phyloP scores from a whole-genome alignment of 1,139 yeast species.

The Kodamaea ohmeri region DNA sequence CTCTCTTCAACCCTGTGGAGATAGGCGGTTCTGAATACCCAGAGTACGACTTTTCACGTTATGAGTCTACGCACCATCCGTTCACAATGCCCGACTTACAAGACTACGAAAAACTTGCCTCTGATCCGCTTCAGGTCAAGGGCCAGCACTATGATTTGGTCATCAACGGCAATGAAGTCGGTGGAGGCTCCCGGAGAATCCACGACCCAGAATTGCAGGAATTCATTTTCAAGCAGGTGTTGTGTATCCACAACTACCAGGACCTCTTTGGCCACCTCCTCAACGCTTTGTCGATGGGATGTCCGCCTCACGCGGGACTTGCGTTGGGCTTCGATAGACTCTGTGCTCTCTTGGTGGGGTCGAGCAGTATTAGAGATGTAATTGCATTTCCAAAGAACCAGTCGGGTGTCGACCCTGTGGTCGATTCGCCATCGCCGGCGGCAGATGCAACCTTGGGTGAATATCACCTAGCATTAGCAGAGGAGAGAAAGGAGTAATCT shows the following conservation, averaged over 20 bases:
- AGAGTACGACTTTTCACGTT: slow-evolving; percentile 43
- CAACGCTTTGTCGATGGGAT: slow-evolving; percentile 79
- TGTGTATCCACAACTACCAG: slow-evolving; percentile 55
- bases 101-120: slow-evolving; percentile 57
- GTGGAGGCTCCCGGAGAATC: slow-evolving; percentile 96
- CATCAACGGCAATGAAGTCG: slow-evolving; percentile 90
- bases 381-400: slow-evolving; percentile 94
- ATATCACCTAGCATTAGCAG: slow-evolving; percentile 38
- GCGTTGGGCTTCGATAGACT: slow-evolving; percentile 94
- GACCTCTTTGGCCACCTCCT: slow-evolving; percentile 83
- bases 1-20: slow-evolving; percentile 70
- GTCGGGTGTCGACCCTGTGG: slow-evolving; percentile 84
- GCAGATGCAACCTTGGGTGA: slow-evolving; percentile 44
- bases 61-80: slow-evolving; percentile 89
- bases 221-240: slow-evolving; percentile 58
- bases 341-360: slow-evolving; percentile 83
- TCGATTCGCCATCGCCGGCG: slow-evolving; percentile 77
- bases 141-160: slow-evolving; percentile 98
- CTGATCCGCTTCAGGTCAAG: slow-evolving; percentile 60
- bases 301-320: slow-evolving; percentile 98
- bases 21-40: slow-evolving; percentile 50
- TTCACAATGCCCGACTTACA: slow-evolving; percentile 84
- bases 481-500: neutral
- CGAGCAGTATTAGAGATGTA: slow-evolving; percentile 80
- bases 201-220: slow-evolving; percentile 80